A percentile compares a stretch with the other conserved stretches of the same genome.
These are phyloP conservation scores for Ganoderma lucidum DNA, from an alignment of 1,284 basidiomycete species.

Conservation along the genomic window DNA sequence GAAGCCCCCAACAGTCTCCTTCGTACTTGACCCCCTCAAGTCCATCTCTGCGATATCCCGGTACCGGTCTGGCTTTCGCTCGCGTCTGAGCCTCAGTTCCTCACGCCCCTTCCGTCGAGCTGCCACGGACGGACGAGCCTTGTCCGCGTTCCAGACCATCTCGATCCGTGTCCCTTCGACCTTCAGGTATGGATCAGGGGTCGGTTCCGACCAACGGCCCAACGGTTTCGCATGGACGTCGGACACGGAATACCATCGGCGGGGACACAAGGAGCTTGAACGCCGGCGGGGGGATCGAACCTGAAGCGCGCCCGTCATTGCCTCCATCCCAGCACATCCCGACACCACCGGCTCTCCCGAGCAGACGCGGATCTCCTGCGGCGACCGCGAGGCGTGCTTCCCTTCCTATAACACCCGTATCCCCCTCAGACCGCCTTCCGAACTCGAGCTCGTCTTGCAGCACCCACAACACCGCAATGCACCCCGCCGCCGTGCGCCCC, in stretches of 20 bases:
- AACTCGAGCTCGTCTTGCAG: slow-evolving; percentile 10
- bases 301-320: slow-evolving; percentile 33
- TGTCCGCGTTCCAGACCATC: not conserved
- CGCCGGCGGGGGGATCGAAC: slow-evolving; percentile 25
- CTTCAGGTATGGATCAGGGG: slow-evolving; percentile 22
- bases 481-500: slow-evolving; percentile 13
- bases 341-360: slow-evolving; percentile 39
- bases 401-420: slow-evolving; percentile 35
- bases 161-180: slow-evolving; percentile 13
- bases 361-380: slow-evolving; percentile 33
- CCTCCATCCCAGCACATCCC: slow-evolving; percentile 35
- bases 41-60: slow-evolving; percentile 41
- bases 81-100: slow-evolving; percentile 30
- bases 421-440: slow-evolving; percentile 23
- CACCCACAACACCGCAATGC: slow-evolving; percentile 15
- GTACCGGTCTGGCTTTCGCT: slow-evolving; percentile 41
- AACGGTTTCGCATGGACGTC: slow-evolving; percentile 29
- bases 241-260: slow-evolving; percentile 21
- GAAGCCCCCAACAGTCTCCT: slow-evolving; percentile 31
- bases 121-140: slow-evolving; percentile 5
- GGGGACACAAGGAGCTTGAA: slow-evolving; percentile 13
- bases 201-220: slow-evolving; percentile 27
- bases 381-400: slow-evolving; percentile 25
- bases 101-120: slow-evolving; percentile 27
- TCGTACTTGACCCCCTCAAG: slow-evolving; percentile 35